A percentile compares a stretch with the other conserved stretches of the same genome.
phyloP scores from a whole-genome alignment of 257 asterid species.

The Euphrasia confusa region DNA sequence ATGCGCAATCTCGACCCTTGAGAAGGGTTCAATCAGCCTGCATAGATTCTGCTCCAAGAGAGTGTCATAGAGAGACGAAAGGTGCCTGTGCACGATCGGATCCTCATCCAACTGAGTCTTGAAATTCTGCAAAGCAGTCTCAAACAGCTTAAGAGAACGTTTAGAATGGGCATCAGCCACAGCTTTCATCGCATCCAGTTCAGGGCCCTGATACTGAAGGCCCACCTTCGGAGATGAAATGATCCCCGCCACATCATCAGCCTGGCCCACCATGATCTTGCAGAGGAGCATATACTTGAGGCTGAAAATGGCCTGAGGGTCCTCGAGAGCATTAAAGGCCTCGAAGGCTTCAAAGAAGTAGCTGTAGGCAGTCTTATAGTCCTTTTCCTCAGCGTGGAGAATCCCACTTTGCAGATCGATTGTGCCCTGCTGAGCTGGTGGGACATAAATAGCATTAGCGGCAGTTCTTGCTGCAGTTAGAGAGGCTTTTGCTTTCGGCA shows the following conservation, averaged over 20 bases:
- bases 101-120: slow-evolving; percentile 58
- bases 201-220: slow-evolving; percentile 58
- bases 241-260: slow-evolving; percentile 61
- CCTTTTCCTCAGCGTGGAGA: slow-evolving; percentile 63
- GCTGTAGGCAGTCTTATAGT: slow-evolving; percentile 62
- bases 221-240: slow-evolving; percentile 57
- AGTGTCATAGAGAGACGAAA: slow-evolving; percentile 58
- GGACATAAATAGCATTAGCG: slow-evolving; percentile 60
- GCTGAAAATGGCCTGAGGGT: slow-evolving; percentile 55
- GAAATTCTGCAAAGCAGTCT: slow-evolving; percentile 51
- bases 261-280: slow-evolving; percentile 63
- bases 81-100: slow-evolving; percentile 68
- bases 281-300: slow-evolving; percentile 59
- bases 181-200: slow-evolving; percentile 63
- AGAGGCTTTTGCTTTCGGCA: slow-evolving; percentile 64
- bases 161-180: slow-evolving; percentile 60
- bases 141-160: slow-evolving; percentile 56
- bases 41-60: slow-evolving; percentile 65
- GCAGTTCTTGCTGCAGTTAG: slow-evolving; percentile 72
- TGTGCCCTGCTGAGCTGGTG: slow-evolving; percentile 73
- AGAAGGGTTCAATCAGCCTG: slow-evolving; percentile 62
- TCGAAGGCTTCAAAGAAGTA: slow-evolving; percentile 64
- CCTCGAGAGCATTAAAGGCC: slow-evolving; percentile 60
- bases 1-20: slow-evolving; percentile 58
- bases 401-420: slow-evolving; percentile 60